Evolutionary conservation across 192 early-diverging fungal species (phyloP).

Genomic region (Coemansia sp.): DNA sequence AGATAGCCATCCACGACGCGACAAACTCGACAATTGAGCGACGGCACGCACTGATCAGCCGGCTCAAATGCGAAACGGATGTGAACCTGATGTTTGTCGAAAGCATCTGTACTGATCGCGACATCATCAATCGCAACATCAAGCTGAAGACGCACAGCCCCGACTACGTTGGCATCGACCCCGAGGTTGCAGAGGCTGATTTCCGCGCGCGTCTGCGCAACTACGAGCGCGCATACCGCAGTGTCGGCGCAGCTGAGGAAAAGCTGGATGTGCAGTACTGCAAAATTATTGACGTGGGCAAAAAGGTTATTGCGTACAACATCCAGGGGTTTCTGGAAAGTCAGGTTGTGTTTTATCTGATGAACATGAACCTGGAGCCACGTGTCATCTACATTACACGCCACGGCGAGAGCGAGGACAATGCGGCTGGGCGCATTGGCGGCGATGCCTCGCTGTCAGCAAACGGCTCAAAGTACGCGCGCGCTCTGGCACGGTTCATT

Average conservation of each 20-base stretch:
- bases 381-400: slow-evolving; percentile 88
- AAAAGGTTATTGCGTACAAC: slow-evolving; percentile 92
- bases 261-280: slow-evolving; percentile 78
- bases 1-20: slow-evolving; percentile 91
- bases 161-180: slow-evolving; percentile 87
- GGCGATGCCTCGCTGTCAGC: slow-evolving; percentile 79
- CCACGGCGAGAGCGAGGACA: slow-evolving; percentile 92
- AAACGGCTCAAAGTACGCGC: slow-evolving; percentile 67
- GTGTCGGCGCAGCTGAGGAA: slow-evolving; percentile 83
- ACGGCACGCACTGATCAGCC: slow-evolving; percentile 62
- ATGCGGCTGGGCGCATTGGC: slow-evolving; percentile 79
- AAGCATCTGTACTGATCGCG: slow-evolving; percentile 72
- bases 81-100: slow-evolving; percentile 74
- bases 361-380: slow-evolving; percentile 91
- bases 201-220: slow-evolving; percentile 83
- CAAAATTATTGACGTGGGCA: slow-evolving; percentile 95
- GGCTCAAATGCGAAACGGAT: slow-evolving; percentile 58
- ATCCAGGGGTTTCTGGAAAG: slow-evolving; percentile 89
- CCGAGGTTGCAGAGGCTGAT: slow-evolving; percentile 76
- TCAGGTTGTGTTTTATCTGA: slow-evolving; percentile 96
- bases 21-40: slow-evolving; percentile 90
- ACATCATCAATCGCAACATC: slow-evolving; percentile 79
- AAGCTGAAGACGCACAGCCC: slow-evolving; percentile 89
- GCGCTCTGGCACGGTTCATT: slow-evolving; percentile 77
- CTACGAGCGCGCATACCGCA: slow-evolving; percentile 91